A percentile compares a stretch with the other conserved stretches of the same genome.
Evolutionary conservation across 768 basidiomycete genomes (phyloP).

Genomic region (Lactifluus subvellereus): DNA sequence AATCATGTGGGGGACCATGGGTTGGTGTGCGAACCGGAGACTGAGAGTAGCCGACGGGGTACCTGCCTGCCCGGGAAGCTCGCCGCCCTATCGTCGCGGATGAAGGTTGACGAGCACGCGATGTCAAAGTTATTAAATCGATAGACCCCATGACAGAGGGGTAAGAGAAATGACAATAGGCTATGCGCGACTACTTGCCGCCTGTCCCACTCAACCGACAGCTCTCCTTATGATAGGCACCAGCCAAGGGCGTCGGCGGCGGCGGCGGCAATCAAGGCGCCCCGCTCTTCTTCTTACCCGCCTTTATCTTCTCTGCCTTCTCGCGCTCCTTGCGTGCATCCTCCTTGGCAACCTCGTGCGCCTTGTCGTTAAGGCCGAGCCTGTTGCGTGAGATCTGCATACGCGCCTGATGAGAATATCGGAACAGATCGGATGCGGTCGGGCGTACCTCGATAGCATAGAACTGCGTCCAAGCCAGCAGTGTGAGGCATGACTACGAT

Average conservation of each 20-base stretch:
- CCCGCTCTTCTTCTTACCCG: conserved; percentile 34
- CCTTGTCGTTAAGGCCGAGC: conserved; percentile 81
- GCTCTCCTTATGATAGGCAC: neutral
- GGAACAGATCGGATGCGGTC: conserved; percentile 1
- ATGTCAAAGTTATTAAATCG: neutral
- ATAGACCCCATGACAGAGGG: neutral
- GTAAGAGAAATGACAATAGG: neutral
- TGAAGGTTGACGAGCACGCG: neutral
- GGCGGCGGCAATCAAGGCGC: neutral
- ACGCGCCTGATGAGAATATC: neutral
- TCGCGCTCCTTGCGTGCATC: conserved; percentile 52
- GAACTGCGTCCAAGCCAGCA: conserved; percentile 49
- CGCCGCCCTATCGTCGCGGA: neutral
- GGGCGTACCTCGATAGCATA: conserved; percentile 77
- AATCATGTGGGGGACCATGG: neutral
- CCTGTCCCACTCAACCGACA: neutral
- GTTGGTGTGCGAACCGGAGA: neutral
- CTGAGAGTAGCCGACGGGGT: neutral
- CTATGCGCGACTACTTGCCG: neutral
- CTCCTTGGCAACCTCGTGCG: conserved; percentile 73
- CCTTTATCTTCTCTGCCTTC: conserved; percentile 48
- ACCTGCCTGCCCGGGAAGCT: too few relatives aligned
- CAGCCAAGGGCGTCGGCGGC: neutral
- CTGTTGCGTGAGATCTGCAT: conserved; percentile 84
- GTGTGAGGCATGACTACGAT: neutral